Conservation (phyloP, 2,329 filamentous ascomycete genomes). For the Fusarium redolens region DNA sequence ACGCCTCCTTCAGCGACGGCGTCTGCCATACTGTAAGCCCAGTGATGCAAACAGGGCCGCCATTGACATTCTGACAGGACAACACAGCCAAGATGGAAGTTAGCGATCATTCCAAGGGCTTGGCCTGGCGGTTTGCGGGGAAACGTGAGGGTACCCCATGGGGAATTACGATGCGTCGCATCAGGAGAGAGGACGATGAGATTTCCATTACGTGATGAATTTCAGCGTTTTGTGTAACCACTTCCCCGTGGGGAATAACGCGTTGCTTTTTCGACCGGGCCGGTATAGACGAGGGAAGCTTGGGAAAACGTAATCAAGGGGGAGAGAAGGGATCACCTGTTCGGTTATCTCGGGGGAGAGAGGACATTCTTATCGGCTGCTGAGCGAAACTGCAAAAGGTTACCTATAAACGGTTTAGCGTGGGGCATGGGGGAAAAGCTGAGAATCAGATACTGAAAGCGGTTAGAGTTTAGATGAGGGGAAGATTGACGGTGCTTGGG, state of each 20-base stretch:
- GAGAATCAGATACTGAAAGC: constrained; percentile 37
- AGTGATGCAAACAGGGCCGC: not conserved
- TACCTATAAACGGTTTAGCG: constrained; percentile 35
- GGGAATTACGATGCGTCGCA: constrained; percentile 20
- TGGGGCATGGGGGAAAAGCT: constrained; percentile 16
- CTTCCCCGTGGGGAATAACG: constrained; percentile 30
- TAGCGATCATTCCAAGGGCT: not conserved
- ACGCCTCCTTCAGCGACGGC: not conserved
- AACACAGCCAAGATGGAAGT: not conserved
- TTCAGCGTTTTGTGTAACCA: not conserved
- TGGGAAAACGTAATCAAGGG: not conserved
- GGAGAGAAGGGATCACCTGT: constrained; percentile 3
- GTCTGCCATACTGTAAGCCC: not conserved
- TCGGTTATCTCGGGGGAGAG: constrained; percentile 36
- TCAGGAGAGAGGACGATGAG: not conserved
- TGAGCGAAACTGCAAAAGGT: constrained; percentile 31
- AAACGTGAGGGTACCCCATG: constrained; percentile 28
- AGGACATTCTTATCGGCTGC: constrained; percentile 30
- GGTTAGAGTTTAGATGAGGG: not conserved
- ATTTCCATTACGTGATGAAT: constrained; percentile 39
- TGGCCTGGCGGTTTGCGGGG: constrained; percentile 24
- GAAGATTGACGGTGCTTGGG: not conserved
- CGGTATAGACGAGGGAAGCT: not conserved
- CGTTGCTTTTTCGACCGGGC: constrained; percentile 19
- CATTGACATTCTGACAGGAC: not conserved